Percentiles rank a stretch among this genome's conserved stretches.
Evolutionary conservation across 2,329 filamentous ascomycete species (phyloP).

Genomic region (Trichoderma koningii): DNA sequence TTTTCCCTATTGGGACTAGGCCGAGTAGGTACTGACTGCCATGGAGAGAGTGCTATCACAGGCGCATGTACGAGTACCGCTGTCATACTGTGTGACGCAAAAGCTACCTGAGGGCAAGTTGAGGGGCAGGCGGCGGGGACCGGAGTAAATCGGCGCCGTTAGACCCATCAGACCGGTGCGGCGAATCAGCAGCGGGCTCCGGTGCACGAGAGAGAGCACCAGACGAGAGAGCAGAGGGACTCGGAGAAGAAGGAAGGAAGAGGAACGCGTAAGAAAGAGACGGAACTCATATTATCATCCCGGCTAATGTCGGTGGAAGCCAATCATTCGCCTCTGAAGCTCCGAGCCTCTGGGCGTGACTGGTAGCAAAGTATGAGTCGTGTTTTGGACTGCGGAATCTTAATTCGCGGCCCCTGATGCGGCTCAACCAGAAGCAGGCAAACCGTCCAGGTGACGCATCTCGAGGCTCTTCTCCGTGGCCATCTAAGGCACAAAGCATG

Average conservation of each 20-base stretch:
- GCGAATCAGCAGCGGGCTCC: conserved; percentile 24
- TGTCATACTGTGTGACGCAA: not conserved
- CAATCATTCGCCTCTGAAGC: not conserved
- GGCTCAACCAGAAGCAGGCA: not conserved
- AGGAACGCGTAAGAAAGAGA: not conserved
- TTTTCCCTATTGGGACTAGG: conserved; percentile 9
- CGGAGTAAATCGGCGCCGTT: conserved; percentile 22
- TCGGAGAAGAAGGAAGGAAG: not conserved
- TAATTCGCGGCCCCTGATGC: conserved; percentile 9
- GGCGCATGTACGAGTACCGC: not conserved
- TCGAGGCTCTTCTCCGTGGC: not conserved
- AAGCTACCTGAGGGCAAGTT: not conserved
- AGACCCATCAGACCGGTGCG: conserved; percentile 6
- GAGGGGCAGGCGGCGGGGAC: conserved; percentile 7
- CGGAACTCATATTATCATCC: not conserved
- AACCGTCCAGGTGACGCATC: conserved; percentile 6
- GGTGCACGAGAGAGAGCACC: conserved; percentile 16
- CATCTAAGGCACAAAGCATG: too few relatives aligned
- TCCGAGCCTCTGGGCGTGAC: not conserved
- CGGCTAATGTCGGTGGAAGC: not conserved
- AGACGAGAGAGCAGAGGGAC: too few relatives aligned
- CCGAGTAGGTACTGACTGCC: not conserved
- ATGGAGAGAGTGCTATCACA: too few relatives aligned
- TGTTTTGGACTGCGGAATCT: not conserved
- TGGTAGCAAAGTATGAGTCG: not conserved